Percentiles rank a stretch among this genome's conserved stretches.
These are phyloP conservation scores for Pyrus bretschneideri DNA, from an alignment of 306 rosid species.

Conservation along the genomic window DNA sequence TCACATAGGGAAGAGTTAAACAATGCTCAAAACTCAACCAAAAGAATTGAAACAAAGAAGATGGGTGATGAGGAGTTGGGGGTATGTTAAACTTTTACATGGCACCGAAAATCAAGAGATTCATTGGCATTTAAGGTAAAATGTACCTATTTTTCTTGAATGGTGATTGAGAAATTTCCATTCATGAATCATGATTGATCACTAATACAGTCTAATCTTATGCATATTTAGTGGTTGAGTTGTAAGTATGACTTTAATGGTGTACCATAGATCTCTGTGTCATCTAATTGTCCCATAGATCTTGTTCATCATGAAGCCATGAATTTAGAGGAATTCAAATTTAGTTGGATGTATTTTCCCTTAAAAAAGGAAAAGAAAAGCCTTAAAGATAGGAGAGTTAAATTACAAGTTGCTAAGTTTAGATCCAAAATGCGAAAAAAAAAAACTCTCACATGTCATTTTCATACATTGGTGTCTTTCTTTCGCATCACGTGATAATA, in stretches of 20 bases:
- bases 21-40: neutral
- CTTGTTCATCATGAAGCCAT: neutral
- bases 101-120: neutral
- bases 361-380: neutral
- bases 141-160: neutral
- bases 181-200: neutral
- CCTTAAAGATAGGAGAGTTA: neutral
- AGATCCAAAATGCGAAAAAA: neutral
- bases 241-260: neutral
- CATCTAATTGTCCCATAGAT: neutral
- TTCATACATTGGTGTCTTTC: neutral
- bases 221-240: neutral
- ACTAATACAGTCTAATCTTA: neutral
- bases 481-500: neutral
- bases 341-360: conserved; percentile 2
- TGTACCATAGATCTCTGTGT: neutral
- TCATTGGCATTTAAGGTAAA: neutral
- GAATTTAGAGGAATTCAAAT: neutral
- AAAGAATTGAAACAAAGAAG: neutral
- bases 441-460: neutral
- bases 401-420: neutral
- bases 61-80: neutral
- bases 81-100: neutral
- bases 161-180: neutral
- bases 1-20: neutral